Base-by-base conservation (phyloP, 176 grass and related monocot species). In the Poa annua region DNA sequence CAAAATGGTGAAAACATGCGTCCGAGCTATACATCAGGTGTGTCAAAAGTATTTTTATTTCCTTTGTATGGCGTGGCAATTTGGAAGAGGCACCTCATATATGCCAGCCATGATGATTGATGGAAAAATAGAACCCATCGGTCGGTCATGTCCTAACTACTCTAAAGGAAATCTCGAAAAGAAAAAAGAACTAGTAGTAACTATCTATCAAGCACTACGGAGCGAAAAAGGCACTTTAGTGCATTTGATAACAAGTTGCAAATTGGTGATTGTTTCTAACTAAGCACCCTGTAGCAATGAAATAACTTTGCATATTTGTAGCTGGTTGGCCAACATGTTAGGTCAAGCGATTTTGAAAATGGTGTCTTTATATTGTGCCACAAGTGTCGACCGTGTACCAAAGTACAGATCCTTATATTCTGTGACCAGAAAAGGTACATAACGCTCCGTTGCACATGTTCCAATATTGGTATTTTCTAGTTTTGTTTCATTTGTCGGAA, bases 261-360 rank as follows among this genome's bases (percentile, higher is more conserved):
- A 24, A 24, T 64, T 7, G 7, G 7, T 83, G 14, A 13, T 3
- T 52, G 71, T 17, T 75, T 39, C n/a, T n/a, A n/a, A n/a, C 8
- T 65, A 75, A 53, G 45, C 56, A 25, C 16, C 62, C 81, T 42
- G 71, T 83, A 64, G 70, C 33, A 66, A 76, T 17, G 35, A 26
- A 69, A 36, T 10, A 34, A 7, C 16, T 39, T 72, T 53, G 47
- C 16, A 72, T 32, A 50, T 4, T 50, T 26, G 12, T 0, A 71
- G n/a, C 54, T 59, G 11, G 85, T 85, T 89, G 71, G 71, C 41
- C 63, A 36, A 22, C 20, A 48, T 45, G 44, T 11, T 90, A 82
- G 88, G 88, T 90, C 88, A 78, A 66, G 83, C 15, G 35, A 7
- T 38, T 67, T 60, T 49, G 14, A 67, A 84, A 78, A 76, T 80